phyloP scores from a whole-genome alignment of 2,329 filamentous ascomycete genomes.

The Zalaria sp. region DNA sequence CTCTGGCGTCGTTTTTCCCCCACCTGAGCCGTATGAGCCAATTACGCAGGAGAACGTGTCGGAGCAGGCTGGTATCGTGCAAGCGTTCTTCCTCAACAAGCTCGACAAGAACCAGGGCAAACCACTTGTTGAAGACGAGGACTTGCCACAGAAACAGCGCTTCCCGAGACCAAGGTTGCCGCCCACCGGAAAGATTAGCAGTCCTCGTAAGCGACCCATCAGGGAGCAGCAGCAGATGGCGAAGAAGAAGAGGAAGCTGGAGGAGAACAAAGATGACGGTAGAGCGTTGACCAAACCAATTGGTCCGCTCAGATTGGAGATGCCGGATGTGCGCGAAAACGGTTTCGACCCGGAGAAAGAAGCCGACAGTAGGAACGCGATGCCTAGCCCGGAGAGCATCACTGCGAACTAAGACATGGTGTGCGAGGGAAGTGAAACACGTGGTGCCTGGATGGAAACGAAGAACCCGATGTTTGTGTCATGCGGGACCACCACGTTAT shows the following conservation, averaged over 20 bases:
- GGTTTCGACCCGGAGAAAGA: slow-evolving; percentile 50
- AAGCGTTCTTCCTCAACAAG: slow-evolving; percentile 83
- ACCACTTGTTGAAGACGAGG: slow-evolving; percentile 83
- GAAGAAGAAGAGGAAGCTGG: slow-evolving; percentile 71
- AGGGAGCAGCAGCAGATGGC: slow-evolving; percentile 71
- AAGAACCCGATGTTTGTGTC: too few species aligned
- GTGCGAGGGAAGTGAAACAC: too few species aligned
- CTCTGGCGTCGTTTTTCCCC: slow-evolving; percentile 49
- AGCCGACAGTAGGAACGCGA: slow-evolving; percentile 54
- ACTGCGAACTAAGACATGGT: slow-evolving; percentile 3
- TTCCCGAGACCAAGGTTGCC: slow-evolving; percentile 46
- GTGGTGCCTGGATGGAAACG: too few species aligned
- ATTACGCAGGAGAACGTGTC: slow-evolving; percentile 67
- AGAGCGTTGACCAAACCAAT: slow-evolving; percentile 31
- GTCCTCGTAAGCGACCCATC: slow-evolving; percentile 67
- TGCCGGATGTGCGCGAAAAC: slow-evolving; percentile 26
- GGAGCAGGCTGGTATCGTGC: slow-evolving; percentile 72
- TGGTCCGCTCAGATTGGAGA: slow-evolving; percentile 32
- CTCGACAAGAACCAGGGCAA: slow-evolving; percentile 71
- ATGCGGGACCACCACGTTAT: too few species aligned
- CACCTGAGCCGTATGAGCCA: slow-evolving; percentile 56
- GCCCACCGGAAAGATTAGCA: slow-evolving; percentile 75
- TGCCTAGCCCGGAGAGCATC: slow-evolving; percentile 77
- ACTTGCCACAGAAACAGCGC: slow-evolving; percentile 83
- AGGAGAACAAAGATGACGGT: slow-evolving; percentile 21